phyloP scores from a whole-genome alignment of 2,329 filamentous ascomycete species.

The Fusarium sp. region DNA sequence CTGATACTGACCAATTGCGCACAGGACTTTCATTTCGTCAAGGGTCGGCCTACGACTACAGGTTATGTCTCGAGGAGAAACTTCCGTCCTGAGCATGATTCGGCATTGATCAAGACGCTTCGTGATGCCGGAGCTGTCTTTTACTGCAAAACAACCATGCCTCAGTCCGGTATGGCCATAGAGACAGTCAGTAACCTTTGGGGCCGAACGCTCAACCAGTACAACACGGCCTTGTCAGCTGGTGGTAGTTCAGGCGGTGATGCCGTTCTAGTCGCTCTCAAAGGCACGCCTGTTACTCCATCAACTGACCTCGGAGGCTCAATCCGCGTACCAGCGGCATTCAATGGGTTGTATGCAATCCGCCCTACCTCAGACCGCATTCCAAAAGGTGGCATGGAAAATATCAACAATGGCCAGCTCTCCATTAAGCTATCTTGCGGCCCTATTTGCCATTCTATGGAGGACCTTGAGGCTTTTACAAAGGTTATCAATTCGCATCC shows the following conservation, averaged over 20 bases:
- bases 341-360: conserved; percentile 49
- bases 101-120: conserved; percentile 68
- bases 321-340: conserved; percentile 47
- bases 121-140: conserved; percentile 72
- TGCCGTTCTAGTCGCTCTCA: conserved; percentile 52
- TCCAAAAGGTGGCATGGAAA: conserved; percentile 29
- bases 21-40: conserved; percentile 56
- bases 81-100: conserved; percentile 65
- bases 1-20: background rate
- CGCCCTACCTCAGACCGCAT: conserved; percentile 37
- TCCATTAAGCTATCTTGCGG: conserved; percentile 62
- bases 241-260: conserved; percentile 73
- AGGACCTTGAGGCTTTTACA: conserved; percentile 13
- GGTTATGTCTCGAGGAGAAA: conserved; percentile 68
- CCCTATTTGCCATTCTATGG: conserved; percentile 12
- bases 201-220: conserved; percentile 71
- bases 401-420: conserved; percentile 30
- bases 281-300: conserved; percentile 51
- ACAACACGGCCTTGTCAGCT: conserved; percentile 67
- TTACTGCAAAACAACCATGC: conserved; percentile 76
- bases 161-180: conserved; percentile 64
- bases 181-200: conserved; percentile 73
- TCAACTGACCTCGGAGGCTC: conserved; percentile 54
- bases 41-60: conserved; percentile 64
- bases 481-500: conserved; percentile 10